phyloP scores from a whole-genome alignment of 208 protist species.

The Leishmania martiniquensis region DNA sequence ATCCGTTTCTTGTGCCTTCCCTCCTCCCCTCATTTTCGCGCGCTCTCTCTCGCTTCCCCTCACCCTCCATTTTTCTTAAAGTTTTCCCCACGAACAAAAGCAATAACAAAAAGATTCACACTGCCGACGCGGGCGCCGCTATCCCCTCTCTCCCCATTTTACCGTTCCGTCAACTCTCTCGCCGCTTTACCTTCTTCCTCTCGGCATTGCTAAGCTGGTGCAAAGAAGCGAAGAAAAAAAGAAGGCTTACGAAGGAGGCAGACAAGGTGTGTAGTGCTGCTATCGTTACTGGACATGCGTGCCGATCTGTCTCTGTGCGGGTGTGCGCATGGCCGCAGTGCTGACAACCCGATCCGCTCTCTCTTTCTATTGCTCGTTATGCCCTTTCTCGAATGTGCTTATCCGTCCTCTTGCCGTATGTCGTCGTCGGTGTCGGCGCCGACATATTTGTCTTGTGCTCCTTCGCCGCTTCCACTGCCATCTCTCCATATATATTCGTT shows the following conservation, averaged over 20 bases:
- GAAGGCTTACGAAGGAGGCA: background rate
- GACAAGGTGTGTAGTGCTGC: background rate
- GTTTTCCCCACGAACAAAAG: background rate
- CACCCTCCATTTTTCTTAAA: too few species aligned
- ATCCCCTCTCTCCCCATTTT: background rate
- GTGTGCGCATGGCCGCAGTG: background rate
- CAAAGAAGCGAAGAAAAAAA: background rate
- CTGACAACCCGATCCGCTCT: background rate
- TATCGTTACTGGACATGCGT: background rate
- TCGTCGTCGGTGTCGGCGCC: background rate
- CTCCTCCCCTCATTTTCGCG: too few species aligned
- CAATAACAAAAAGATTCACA: background rate
- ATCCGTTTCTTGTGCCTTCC: too few species aligned
- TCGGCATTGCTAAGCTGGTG: background rate
- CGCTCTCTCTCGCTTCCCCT: too few species aligned
- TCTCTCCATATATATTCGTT: slow-evolving; percentile 7
- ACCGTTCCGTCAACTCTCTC: background rate
- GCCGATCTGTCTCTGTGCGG: background rate
- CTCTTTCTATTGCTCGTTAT: background rate
- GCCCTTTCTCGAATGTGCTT: background rate
- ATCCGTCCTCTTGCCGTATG: background rate
- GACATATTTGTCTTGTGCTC: background rate
- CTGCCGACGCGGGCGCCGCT: background rate
- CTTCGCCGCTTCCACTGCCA: background rate
- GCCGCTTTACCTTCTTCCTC: slow-evolving; percentile 8